These are phyloP conservation scores for Carex pumila DNA, from an alignment of 176 grass and related monocot genomes.

Conservation along the genomic window DNA sequence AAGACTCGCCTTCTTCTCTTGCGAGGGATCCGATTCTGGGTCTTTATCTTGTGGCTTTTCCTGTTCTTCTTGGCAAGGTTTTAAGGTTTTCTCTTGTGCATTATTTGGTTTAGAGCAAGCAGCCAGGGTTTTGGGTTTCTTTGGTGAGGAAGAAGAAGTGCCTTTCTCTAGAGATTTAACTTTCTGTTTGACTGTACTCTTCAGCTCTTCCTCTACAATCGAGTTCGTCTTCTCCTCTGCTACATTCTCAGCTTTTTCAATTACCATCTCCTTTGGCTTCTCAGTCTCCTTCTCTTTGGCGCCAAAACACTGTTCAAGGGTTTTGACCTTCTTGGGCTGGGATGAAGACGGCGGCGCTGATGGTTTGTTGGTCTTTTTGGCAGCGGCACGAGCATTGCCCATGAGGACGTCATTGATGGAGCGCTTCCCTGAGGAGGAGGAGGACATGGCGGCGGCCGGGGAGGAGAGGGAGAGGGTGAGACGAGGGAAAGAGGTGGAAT, in stretches of 20 bases:
- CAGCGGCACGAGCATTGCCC: slow-evolving; percentile 62
- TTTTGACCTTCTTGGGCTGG: slow-evolving; percentile 48
- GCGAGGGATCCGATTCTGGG: not conserved
- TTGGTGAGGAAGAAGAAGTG: slow-evolving; percentile 25
- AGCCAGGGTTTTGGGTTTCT: slow-evolving; percentile 44
- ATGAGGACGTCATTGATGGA: slow-evolving; percentile 89
- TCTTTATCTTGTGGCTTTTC: slow-evolving; percentile 32
- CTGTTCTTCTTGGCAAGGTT: slow-evolving; percentile 25
- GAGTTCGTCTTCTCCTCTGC: not conserved
- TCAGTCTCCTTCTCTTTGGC: not conserved
- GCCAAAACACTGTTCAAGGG: slow-evolving; percentile 18
- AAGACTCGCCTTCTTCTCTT: slow-evolving; percentile 37
- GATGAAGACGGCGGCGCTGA: slow-evolving; percentile 13
- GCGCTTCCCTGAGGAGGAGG: slow-evolving; percentile 45
- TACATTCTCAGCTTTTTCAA: not conserved
- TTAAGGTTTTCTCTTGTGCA: slow-evolving; percentile 21
- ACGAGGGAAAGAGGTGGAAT: not conserved
- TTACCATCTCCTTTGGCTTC: not conserved
- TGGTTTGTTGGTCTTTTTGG: slow-evolving; percentile 44
- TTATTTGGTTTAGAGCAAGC: slow-evolving; percentile 36
- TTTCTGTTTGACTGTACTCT: not conserved
- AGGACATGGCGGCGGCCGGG: slow-evolving; percentile 31
- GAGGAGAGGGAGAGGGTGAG: not conserved
- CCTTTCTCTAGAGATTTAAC: slow-evolving; percentile 13
- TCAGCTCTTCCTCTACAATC: slow-evolving; percentile 1